phyloP scores from a whole-genome alignment of 768 basidiomycete species.

The Chiua virens region DNA sequence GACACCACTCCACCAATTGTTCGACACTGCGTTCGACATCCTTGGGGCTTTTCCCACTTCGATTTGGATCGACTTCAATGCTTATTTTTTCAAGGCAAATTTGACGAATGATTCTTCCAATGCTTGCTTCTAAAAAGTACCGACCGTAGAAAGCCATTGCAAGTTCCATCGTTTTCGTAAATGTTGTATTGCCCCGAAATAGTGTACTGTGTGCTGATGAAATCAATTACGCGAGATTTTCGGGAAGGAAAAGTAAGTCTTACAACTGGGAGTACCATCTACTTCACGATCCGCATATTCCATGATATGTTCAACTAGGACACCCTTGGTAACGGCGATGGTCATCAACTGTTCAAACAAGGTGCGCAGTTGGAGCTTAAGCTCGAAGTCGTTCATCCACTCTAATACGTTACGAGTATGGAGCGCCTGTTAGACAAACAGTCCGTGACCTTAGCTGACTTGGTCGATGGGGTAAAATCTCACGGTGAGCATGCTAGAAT shows the following conservation, averaged over 20 bases:
- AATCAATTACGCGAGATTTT: not conserved
- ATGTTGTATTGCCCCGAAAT: constrained; percentile 65
- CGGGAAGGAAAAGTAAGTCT: constrained; percentile 21
- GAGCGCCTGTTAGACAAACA: constrained; percentile 11
- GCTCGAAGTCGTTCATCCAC: constrained; percentile 73
- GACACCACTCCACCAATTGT: constrained; percentile 73
- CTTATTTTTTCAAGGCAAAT: constrained; percentile 71
- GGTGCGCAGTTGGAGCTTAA: constrained; percentile 63
- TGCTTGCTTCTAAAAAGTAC: constrained; percentile 75
- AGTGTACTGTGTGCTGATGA: constrained; percentile 70
- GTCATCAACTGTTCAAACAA: constrained; percentile 61
- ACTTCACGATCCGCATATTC: constrained; percentile 72
- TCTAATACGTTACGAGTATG: constrained; percentile 69
- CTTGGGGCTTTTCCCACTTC: constrained; percentile 58
- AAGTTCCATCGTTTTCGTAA: constrained; percentile 75
- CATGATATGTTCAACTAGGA: constrained; percentile 65
- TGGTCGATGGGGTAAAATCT: constrained; percentile 13
- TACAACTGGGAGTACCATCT: constrained; percentile 65
- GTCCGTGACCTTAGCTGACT: not conserved
- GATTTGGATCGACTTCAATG: constrained; percentile 81
- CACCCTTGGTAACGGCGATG: constrained; percentile 66
- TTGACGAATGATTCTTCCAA: constrained; percentile 68
- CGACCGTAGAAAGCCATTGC: constrained; percentile 84
- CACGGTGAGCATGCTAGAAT: constrained; percentile 61
- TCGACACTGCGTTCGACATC: constrained; percentile 69